Evolutionary conservation across 805 yeast species (phyloP), one percentile per base, ranked within the genome.

Genomic region (Tetrapisispora pingtungensis): DNA sequence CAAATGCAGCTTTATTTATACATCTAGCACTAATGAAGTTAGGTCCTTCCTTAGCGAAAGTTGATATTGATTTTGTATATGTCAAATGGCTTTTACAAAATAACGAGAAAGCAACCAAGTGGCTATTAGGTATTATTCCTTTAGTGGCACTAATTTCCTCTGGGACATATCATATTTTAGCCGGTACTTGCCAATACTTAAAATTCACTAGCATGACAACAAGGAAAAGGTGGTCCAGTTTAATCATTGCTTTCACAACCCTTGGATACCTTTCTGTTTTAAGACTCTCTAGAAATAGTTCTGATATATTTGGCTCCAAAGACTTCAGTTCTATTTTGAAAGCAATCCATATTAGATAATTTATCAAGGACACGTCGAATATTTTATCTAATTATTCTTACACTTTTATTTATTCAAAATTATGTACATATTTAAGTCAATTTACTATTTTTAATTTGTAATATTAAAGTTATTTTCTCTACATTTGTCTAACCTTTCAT

Each of bases 71-170:
- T 39, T 52, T 57, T 36, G 47, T 46, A 32, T 57, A 46, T 39
- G 52, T 55, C 26, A 55, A 52, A 27, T 55, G 58, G 58, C 35
- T 56, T n/a, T 36, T 57, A 18, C 49, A 51, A 33, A 51, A 52
- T 41, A 49, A 51, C 18, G 47, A 47, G 31, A 37, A 43, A 45
- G 30, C 39, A 30, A 40, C 53, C 27, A 52, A 49, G 43, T 50
- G 54, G 53, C 41, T 48, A 7, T 52, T 49, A 14, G 60, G 62
- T 10, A 36, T 50, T 17, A 22, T 54, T 12, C 62, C 62, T 7
- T 33, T 55, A n/a, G 30, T 51, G 10, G 33, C 51, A 10, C 44
- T 57, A 14, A 50, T 55, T 8, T 41, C 48, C 32, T 46, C 54
- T 6, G 58, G 58, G 1, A 50, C 54, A 7, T 57, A 55, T 33